Conservation (phyloP, 2,329 filamentous ascomycete species). For the Drechmeria coniospora region DNA sequence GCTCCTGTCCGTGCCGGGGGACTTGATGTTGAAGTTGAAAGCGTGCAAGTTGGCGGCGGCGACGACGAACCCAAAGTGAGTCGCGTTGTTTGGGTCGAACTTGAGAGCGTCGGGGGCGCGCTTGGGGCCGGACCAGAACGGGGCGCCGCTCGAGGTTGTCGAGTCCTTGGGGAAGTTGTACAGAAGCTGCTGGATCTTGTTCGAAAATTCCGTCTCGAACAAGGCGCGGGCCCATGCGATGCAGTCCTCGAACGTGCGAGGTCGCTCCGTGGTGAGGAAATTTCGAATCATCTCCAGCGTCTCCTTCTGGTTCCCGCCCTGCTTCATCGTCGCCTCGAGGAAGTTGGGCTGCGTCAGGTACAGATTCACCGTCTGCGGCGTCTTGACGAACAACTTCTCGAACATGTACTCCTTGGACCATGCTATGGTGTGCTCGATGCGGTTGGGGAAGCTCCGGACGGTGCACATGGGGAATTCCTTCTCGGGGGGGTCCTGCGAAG, state of each 20-base stretch:
- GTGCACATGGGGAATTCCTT: slow-evolving; percentile 99
- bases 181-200: slow-evolving; percentile 85
- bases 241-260: slow-evolving; percentile 86
- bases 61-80: slow-evolving; percentile 77
- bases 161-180: slow-evolving; percentile 97
- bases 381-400: slow-evolving; percentile 84
- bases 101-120: slow-evolving; percentile 83
- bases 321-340: slow-evolving; percentile 71
- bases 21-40: slow-evolving; percentile 95
- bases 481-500: slow-evolving; percentile 90
- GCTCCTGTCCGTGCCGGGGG: slow-evolving; percentile 50
- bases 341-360: slow-evolving; percentile 89
- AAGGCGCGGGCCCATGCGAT: slow-evolving; percentile 87
- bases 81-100: slow-evolving; percentile 72
- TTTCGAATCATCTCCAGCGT: slow-evolving; percentile 82
- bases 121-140: slow-evolving; percentile 98
- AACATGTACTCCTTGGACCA: slow-evolving; percentile 90
- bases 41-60: slow-evolving; percentile 85
- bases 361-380: slow-evolving; percentile 83
- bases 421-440: slow-evolving; percentile 96
- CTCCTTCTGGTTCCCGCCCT: slow-evolving; percentile 87
- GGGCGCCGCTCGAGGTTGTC: slow-evolving; percentile 70
- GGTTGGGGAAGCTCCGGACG: slow-evolving; percentile 90
- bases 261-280: slow-evolving; percentile 82
- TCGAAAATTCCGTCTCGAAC: slow-evolving; percentile 95